Conservation (phyloP, 805 yeast species). For the Wickerhamiella domercqiae region DNA sequence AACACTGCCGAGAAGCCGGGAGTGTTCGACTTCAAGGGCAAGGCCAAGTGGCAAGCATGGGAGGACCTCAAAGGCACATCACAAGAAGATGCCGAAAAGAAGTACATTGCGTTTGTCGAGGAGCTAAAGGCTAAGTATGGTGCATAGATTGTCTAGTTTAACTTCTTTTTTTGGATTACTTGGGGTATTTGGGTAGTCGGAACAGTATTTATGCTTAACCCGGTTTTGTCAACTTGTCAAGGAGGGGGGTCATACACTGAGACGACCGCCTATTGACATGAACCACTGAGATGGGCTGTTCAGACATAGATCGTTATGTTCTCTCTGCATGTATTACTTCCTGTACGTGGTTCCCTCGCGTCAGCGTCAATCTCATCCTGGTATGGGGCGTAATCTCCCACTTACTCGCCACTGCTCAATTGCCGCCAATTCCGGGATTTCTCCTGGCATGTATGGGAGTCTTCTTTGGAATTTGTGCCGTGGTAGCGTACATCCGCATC, state of each 20-base stretch:
- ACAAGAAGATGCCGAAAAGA: conserved; percentile 79
- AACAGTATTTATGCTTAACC: too few relatives aligned
- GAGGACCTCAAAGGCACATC: conserved; percentile 64
- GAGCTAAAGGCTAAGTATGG: conserved; percentile 16
- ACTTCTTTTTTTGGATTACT: neutral
- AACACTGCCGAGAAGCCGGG: conserved; percentile 80
- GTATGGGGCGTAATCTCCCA: conserved; percentile 22
- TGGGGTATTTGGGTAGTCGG: too few relatives aligned
- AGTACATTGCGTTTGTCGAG: conserved; percentile 31
- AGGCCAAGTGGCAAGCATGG: conserved; percentile 98
- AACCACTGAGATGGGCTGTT: too few relatives aligned
- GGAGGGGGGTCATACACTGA: too few relatives aligned
- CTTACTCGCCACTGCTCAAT: conserved; percentile 11
- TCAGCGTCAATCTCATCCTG: conserved; percentile 18
- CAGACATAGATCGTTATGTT: too few relatives aligned
- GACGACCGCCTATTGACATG: too few relatives aligned
- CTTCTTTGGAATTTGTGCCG: conserved; percentile 13
- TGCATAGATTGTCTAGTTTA: conserved; percentile 4
- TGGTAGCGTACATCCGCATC: conserved; percentile 18
- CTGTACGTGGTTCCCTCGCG: conserved; percentile 21
- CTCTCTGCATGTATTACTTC: too few relatives aligned
- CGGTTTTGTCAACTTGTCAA: too few relatives aligned
- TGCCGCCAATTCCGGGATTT: conserved; percentile 1
- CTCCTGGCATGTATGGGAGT: conserved; percentile 3
- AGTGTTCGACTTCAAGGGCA: conserved; percentile 80